Base-by-base conservation (phyloP, 768 basidiomycete genomes). In the Leccinum obscurum region DNA sequence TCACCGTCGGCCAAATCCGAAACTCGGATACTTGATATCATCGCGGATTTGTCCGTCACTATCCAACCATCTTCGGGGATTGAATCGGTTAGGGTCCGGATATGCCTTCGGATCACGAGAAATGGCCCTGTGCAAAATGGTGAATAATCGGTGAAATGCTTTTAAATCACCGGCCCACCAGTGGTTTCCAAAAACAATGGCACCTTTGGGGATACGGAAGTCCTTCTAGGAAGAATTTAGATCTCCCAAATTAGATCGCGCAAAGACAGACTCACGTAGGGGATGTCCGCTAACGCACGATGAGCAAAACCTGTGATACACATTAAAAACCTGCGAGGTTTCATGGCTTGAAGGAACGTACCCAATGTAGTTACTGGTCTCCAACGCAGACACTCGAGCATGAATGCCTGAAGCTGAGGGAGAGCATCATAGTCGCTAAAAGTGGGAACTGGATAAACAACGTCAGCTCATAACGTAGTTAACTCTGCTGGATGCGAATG, bases 211-310 rank as follows among this genome's bases (percentile, higher is more conserved):
- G 26, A 78, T 77, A 56, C 76, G 71, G 28, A 71, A 70, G 35
- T 60, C 67, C 20, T 72, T 70, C 68, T 84, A 58, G 6, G 22
- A 64, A 17, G 35, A 55, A 20, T 13, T 69, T 7, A 65, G 57
- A 6, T 62, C 4, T 26, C 44, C 41, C 5, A 13, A 15, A 13
- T 15, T 32, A 30, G 22, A 49, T 30, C 11, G 7, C 34, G 6
- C 8, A 20, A 8, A 3, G 6, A 14, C n/a, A 44, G 52, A 72
- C 72, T 62, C 57, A 85, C 86, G 78, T 85, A 90, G 26, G 83
- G 68, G 32, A 91, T 82, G 54, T 90, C 87, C 57, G 81, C 81
- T 2, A 82, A 84, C 1, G 88, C 82, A 50, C 82, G 81, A 63
- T 91, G 89, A 3, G 85, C 77, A 62, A 88, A 86, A 1, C 87